Conservation (phyloP, 2,329 filamentous ascomycete genomes). For the Amauroascus niger region DNA sequence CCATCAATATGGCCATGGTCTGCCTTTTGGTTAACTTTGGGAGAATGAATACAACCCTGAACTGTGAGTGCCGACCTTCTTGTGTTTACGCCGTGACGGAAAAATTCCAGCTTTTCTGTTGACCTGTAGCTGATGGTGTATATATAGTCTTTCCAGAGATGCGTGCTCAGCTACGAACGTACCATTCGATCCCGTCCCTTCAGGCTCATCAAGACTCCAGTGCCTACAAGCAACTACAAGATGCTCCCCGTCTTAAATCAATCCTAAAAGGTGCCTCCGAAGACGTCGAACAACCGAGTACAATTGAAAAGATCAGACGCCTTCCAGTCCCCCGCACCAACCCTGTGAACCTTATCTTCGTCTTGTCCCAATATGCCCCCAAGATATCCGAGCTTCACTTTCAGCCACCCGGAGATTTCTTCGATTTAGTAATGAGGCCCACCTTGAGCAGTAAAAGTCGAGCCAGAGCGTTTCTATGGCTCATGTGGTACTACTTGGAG, state of each 20-base stretch:
- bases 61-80: constrained; percentile 72
- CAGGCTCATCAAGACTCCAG: constrained; percentile 92
- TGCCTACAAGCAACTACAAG: constrained; percentile 95
- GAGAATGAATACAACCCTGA: constrained; percentile 96
- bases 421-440: constrained; percentile 89
- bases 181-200: constrained; percentile 92
- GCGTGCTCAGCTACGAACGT: constrained; percentile 93
- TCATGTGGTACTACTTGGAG: constrained; percentile 99
- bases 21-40: constrained; percentile 95
- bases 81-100: no score
- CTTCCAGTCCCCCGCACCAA: constrained; percentile 69
- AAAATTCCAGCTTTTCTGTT: no score
- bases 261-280: constrained; percentile 95
- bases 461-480: constrained; percentile 83
- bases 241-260: constrained; percentile 89
- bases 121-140: neutral
- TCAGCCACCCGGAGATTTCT: constrained; percentile 74
- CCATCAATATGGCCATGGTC: constrained; percentile 98
- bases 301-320: constrained; percentile 70
- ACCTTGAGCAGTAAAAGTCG: constrained; percentile 72
- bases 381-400: constrained; percentile 94
- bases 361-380: constrained; percentile 78
- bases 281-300: constrained; percentile 73
- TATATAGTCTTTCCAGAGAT: constrained; percentile 89
- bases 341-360: constrained; percentile 92